Conservation (phyloP, 352 stramenopile genomes). For the Plasmopara viticola region DNA sequence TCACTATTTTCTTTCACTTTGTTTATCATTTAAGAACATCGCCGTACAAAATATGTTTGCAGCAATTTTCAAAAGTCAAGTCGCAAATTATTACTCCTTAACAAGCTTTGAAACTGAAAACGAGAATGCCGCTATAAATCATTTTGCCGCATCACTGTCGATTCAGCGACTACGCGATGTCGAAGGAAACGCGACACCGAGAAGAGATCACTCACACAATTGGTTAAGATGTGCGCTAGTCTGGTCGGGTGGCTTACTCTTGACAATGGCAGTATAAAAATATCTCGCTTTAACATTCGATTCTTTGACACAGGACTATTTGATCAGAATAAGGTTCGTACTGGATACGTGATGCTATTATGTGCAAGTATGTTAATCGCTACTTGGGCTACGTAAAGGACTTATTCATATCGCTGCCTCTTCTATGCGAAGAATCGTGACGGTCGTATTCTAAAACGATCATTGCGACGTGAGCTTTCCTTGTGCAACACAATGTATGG, state of each 20-base stretch:
- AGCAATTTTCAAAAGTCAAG: conserved; percentile 27
- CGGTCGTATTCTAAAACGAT: conserved; percentile 31
- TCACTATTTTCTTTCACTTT: conserved; percentile 44
- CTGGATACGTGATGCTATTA: conserved; percentile 25
- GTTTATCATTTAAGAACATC: conserved; percentile 26
- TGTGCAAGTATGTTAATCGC: conserved; percentile 24
- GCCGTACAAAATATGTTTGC: conserved; percentile 22
- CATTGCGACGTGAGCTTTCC: conserved; percentile 21
- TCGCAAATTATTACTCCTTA: conserved; percentile 5
- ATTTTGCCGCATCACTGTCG: conserved; percentile 10
- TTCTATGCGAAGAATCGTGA: conserved; percentile 32
- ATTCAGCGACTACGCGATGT: neutral
- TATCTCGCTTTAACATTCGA: conserved; percentile 22
- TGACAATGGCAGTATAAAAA: conserved; percentile 20
- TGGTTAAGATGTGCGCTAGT: neutral
- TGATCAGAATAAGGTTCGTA: conserved; percentile 24
- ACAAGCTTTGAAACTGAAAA: conserved; percentile 1
- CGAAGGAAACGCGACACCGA: neutral
- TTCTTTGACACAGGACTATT: conserved; percentile 21
- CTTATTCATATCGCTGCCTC: conserved; percentile 17
- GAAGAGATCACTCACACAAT: conserved; percentile 5
- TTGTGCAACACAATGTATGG: conserved; percentile 29
- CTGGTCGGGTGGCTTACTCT: conserved; percentile 29
- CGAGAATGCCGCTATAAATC: neutral
- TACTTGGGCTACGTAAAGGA: conserved; percentile 9